Conservation (phyloP, 208 protist genomes). For the Eutreptiella sp. region DNA sequence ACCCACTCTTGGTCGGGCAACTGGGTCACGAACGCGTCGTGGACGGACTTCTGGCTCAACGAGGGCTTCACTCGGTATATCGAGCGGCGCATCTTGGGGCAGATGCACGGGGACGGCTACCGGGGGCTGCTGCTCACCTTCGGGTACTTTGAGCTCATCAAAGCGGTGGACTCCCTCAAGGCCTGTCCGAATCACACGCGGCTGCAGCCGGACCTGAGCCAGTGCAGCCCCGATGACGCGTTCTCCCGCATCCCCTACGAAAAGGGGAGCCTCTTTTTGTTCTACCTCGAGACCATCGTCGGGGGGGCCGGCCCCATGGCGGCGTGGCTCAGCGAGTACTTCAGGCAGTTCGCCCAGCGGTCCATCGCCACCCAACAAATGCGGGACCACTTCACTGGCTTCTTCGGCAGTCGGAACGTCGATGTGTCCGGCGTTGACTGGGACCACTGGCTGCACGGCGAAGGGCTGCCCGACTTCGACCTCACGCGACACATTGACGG, state of each 20-base stretch:
- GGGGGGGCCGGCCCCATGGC: not conserved
- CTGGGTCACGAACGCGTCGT: constrained; percentile 48
- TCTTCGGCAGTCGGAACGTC: not conserved
- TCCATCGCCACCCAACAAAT: not conserved
- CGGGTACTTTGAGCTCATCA: not conserved
- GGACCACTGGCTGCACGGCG: not conserved
- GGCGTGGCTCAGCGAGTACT: not conserved
- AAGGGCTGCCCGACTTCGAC: not conserved
- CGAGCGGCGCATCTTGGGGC: not conserved
- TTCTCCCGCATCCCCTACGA: not conserved
- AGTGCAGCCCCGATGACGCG: not conserved
- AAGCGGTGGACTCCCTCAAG: not conserved
- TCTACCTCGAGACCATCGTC: not conserved
- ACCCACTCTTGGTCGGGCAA: constrained; percentile 67
- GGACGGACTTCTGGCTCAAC: constrained; percentile 67
- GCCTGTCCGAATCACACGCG: not conserved
- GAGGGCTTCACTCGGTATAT: constrained; percentile 51
- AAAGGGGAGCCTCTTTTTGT: not conserved
- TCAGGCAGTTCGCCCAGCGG: not conserved
- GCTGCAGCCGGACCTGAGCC: not conserved
- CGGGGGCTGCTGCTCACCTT: not conserved
- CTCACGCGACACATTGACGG: not conserved
- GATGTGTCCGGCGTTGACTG: constrained; percentile 32
- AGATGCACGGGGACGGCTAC: not conserved
- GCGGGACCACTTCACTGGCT: not conserved